Conservation (phyloP, 768 basidiomycete genomes). For the Exidia glandulosa region DNA sequence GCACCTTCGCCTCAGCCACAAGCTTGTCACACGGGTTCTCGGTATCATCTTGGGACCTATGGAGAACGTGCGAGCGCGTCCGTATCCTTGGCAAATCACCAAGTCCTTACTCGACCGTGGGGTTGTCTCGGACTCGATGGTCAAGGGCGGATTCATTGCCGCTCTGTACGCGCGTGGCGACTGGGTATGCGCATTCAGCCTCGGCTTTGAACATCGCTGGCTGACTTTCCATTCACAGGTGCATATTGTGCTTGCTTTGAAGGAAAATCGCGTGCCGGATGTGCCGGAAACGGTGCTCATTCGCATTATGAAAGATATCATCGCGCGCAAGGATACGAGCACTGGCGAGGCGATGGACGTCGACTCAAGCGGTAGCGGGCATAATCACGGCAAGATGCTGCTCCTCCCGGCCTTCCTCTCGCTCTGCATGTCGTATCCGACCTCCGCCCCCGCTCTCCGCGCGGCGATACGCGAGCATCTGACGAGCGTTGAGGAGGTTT, state of each 20-base stretch:
- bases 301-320: constrained; percentile 35
- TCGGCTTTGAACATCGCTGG: not conserved
- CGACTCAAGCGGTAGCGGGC: constrained; percentile 14
- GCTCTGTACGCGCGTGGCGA: constrained; percentile 44
- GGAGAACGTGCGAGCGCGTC: constrained; percentile 7
- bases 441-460: constrained; percentile 31
- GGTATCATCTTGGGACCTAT: not conserved
- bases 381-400: constrained; percentile 17
- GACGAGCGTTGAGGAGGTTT: constrained; percentile 37
- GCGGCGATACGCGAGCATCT: constrained; percentile 41
- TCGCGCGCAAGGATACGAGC: constrained; percentile 21
- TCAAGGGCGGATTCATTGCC: constrained; percentile 46
- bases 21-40: constrained; percentile 1
- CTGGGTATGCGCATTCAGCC: constrained; percentile 41
- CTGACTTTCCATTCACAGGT: not conserved
- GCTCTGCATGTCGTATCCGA: constrained; percentile 29
- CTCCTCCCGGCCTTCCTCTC: constrained; percentile 27
- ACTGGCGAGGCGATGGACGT: constrained; percentile 24
- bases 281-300: constrained; percentile 57
- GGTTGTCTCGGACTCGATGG: constrained; percentile 50
- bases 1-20: not conserved
- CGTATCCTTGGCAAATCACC: constrained; percentile 48
- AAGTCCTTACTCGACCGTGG: constrained; percentile 45
- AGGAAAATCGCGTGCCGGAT: constrained; percentile 47
- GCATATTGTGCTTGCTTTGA: constrained; percentile 18